A percentile compares a stretch with the other conserved stretches of the same genome.
phyloP scores from a whole-genome alignment of 768 basidiomycete genomes.

The Hericium rajendrae region DNA sequence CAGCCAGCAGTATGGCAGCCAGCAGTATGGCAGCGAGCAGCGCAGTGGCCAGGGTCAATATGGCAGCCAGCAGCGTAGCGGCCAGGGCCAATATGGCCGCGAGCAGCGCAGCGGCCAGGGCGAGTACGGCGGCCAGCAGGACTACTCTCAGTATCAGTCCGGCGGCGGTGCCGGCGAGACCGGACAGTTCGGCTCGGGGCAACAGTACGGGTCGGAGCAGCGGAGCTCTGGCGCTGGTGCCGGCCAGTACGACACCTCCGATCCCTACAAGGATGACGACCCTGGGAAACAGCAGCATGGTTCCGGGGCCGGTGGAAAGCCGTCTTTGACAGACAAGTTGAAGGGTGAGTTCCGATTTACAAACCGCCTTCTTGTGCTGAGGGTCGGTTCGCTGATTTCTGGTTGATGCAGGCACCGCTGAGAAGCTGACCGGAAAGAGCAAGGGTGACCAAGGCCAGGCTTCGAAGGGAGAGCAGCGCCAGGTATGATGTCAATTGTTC shows the following conservation, averaged over 20 bases:
- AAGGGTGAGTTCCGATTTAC: constrained; percentile 3
- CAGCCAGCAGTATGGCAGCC: not conserved
- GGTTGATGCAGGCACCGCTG: constrained; percentile 5
- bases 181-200: not conserved
- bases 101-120: not conserved
- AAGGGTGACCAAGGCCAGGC: constrained; percentile 3
- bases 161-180: not conserved
- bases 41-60: not conserved
- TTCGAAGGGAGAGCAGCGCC: constrained; percentile 8
- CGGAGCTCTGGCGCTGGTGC: no score
- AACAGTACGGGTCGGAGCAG: not conserved
- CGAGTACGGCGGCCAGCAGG: not conserved
- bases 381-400: not conserved
- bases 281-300: not conserved
- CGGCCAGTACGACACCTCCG: not conserved
- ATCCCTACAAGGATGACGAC: not conserved
- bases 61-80: not conserved
- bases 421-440: constrained; percentile 9
- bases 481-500: constrained; percentile 3
- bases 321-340: constrained; percentile 1
- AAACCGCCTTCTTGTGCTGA: not conserved
- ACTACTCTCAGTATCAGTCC: not conserved
- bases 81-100: not conserved
- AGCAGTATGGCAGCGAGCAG: no score
- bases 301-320: not conserved